Evolutionary conservation across 2,329 filamentous ascomycete species (phyloP).

Genomic region (Ceratocystis eucalypticola): DNA sequence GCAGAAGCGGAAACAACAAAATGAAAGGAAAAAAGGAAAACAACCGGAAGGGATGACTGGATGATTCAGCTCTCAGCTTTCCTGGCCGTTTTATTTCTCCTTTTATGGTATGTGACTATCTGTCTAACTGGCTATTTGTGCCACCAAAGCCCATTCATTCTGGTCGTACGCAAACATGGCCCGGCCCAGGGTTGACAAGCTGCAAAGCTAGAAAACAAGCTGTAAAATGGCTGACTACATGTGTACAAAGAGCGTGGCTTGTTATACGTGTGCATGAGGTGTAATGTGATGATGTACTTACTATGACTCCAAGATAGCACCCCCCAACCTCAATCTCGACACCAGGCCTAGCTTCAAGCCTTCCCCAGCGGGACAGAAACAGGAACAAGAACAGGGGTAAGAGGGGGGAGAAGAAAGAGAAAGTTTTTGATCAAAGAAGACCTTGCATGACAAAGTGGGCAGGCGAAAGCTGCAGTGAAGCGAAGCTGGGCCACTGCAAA

Average conservation of each 20-base stretch:
- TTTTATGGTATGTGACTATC: not conserved
- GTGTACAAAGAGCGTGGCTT: no score
- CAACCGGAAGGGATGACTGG: not conserved
- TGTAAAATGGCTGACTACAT: no score
- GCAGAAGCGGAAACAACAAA: not conserved
- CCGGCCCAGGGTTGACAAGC: no score
- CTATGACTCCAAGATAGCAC: no score
- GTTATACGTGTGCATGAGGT: no score
- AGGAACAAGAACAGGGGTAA: not conserved
- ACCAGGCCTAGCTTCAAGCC: not conserved
- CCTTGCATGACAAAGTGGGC: not conserved
- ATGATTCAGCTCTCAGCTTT: not conserved
- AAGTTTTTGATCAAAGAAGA: not conserved
- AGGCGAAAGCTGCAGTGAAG: no score
- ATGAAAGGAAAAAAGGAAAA: not conserved
- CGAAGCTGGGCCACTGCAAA: no score
- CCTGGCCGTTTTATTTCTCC: not conserved
- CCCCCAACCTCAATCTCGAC: no score
- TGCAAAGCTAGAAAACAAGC: no score
- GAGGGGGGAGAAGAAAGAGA: not conserved
- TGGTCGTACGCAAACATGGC: not conserved
- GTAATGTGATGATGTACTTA: no score
- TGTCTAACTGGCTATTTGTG: not conserved
- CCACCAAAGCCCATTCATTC: not conserved
- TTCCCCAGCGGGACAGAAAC: not conserved